Percentiles rank a stretch among this genome's conserved stretches.
phyloP scores from a whole-genome alignment of 306 rosid species.

The Delonix regia region DNA sequence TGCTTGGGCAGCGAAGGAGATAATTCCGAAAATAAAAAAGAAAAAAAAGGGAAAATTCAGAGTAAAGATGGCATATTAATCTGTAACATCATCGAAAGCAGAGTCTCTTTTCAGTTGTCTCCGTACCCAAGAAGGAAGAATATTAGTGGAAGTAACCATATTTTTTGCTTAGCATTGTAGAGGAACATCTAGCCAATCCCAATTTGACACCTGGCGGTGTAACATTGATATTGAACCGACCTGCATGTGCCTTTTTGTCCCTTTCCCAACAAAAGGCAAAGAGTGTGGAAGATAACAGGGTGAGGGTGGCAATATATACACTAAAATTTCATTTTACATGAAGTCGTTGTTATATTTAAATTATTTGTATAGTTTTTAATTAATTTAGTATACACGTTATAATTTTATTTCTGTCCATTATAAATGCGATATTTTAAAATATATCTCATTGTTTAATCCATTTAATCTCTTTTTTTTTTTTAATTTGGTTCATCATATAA shows the following conservation, averaged over 20 bases:
- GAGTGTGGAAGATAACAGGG: neutral
- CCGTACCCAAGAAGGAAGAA: neutral
- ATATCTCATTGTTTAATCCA: no score
- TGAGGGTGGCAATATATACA: neutral
- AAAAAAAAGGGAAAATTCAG: neutral
- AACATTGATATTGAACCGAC: neutral
- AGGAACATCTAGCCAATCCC: neutral
- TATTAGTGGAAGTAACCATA: neutral
- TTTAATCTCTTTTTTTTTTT: no score
- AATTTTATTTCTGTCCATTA: no score
- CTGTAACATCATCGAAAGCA: slow-evolving; percentile 52
- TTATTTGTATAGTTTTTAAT: no score
- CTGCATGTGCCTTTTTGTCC: slow-evolving; percentile 32
- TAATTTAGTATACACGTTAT: no score
- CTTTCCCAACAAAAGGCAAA: neutral
- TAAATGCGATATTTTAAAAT: no score
- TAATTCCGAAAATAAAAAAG: neutral
- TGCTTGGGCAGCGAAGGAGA: slow-evolving; percentile 1
- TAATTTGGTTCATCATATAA: neutral
- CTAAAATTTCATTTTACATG: no score
- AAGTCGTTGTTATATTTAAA: no score
- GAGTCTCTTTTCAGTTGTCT: slow-evolving; percentile 41
- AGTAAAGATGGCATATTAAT: slow-evolving; percentile 39
- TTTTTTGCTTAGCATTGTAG: neutral
- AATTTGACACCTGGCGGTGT: neutral